Evolutionary conservation across 2,329 filamentous ascomycete species (phyloP), one percentile per base, ranked within the genome.

Genomic region (Aspergillus ruber): DNA sequence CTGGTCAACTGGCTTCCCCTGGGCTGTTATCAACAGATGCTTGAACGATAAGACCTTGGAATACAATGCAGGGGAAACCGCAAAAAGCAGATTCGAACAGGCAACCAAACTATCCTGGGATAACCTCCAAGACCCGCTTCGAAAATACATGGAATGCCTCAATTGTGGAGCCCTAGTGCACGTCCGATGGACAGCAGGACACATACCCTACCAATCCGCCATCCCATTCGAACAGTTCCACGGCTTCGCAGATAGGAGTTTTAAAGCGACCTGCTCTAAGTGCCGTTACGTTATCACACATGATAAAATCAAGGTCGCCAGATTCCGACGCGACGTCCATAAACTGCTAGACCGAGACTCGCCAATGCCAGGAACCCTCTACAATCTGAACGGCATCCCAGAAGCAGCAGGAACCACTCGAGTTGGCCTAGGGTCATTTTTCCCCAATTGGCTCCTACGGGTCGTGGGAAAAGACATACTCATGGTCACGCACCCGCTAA

Each of bases 311-410:
- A 74, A 77, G n/a, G 75, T 83, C 1, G 72, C 65, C 39, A 85
- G 83, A 54, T 87, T 89, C 56, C 69, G 73, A 42, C 65, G 62
- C 12, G 84, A 90, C 56, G 64, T 78, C 5, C 61, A 73, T 20
- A 57, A 59, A 0, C 70, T 88, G 0, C 55, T 80, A 3, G 50
- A 64, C 3, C 55, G 73, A 3, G 56, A 72, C 12, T 60, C 68
- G 1, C 81, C 85, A 0, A 80, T 90, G 73, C 82, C 84, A 0
- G 85, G 86, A 1, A 89, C 85, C 0, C 62, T 88, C 4, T 71
- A 88, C 6, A 72, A 80, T 7, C 61, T 75, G 0, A 62, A 67
- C 1, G 86, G 85, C 0, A 64, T 70, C 13, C 79, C 82, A 0
- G 61, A 70, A 25, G 47, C 46, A 4, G 23, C 35, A 33, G 29